These are phyloP conservation scores for Solanum peruvianum DNA, from an alignment of 257 asterid species.

Conservation along the genomic window DNA sequence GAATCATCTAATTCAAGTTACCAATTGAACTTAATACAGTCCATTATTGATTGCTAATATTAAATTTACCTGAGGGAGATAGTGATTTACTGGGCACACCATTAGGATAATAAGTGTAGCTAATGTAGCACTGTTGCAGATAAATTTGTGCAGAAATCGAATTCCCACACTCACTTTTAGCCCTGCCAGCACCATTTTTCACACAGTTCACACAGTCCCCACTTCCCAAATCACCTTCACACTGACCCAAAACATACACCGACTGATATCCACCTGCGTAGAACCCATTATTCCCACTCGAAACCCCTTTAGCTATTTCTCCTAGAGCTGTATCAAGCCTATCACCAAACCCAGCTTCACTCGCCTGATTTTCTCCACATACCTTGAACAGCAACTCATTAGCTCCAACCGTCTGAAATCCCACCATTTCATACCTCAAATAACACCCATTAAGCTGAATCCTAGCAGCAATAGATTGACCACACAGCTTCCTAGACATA, in stretches of 20 bases:
- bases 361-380: conserved; percentile 61
- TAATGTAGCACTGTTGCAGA: conserved; percentile 55
- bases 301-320: conserved; percentile 46
- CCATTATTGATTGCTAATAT: neutral
- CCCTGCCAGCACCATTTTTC: conserved; percentile 40
- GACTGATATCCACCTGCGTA: conserved; percentile 56
- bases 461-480: conserved; percentile 46
- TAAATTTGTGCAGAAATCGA: conserved; percentile 62
- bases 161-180: conserved; percentile 43
- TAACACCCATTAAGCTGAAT: conserved; percentile 65
- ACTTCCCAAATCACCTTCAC: conserved; percentile 61
- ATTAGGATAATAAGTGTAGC: conserved; percentile 65
- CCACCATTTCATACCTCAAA: conserved; percentile 41
- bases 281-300: conserved; percentile 35
- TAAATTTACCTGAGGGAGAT: conserved; percentile 42
- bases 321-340: conserved; percentile 45
- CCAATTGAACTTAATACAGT: neutral
- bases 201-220: conserved; percentile 74
- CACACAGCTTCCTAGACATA: conserved; percentile 35
- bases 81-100: conserved; percentile 45
- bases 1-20: neutral
- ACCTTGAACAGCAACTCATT: conserved; percentile 51
- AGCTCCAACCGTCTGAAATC: conserved; percentile 32
- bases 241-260: conserved; percentile 76
- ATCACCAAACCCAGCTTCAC: conserved; percentile 55